These are phyloP conservation scores for Phytophthora pini DNA, from an alignment of 352 stramenopile genomes.

Conservation along the genomic window DNA sequence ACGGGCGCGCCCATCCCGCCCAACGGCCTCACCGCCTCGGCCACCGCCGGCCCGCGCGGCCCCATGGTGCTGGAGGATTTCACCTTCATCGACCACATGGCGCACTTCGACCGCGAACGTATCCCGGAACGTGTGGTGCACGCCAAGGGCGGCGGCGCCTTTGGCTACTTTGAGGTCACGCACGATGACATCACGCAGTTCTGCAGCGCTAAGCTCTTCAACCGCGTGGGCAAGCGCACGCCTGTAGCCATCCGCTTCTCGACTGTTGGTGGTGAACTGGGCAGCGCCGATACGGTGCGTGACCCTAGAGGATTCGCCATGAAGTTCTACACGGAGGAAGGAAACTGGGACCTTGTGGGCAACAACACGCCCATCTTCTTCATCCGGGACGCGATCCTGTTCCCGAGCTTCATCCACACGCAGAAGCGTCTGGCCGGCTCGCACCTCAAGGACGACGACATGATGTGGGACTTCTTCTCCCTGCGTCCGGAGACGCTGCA, in stretches of 20 bases:
- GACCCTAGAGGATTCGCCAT: slow-evolving; percentile 92
- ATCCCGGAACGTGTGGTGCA: slow-evolving; percentile 94
- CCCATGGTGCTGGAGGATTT: slow-evolving; percentile 87
- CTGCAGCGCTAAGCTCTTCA: slow-evolving; percentile 87
- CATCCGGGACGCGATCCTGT: slow-evolving; percentile 93
- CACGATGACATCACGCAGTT: slow-evolving; percentile 51
- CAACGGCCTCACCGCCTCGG: slow-evolving; percentile 76
- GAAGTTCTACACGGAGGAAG: slow-evolving; percentile 95
- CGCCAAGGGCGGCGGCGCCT: slow-evolving; percentile 89
- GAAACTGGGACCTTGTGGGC: slow-evolving; percentile 94
- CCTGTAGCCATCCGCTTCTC: slow-evolving; percentile 88
- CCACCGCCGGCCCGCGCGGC: slow-evolving; percentile 63
- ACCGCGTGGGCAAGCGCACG: slow-evolving; percentile 81
- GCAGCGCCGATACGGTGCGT: slow-evolving; percentile 84
- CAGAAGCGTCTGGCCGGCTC: slow-evolving; percentile 92
- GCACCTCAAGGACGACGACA: slow-evolving; percentile 87
- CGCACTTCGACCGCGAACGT: slow-evolving; percentile 93
- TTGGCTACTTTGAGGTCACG: slow-evolving; percentile 93
- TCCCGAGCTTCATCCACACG: slow-evolving; percentile 94
- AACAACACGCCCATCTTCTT: slow-evolving; percentile 97
- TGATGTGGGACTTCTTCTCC: slow-evolving; percentile 95
- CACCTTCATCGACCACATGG: slow-evolving; percentile 87
- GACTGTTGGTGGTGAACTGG: slow-evolving; percentile 81
- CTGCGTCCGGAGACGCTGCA: slow-evolving; percentile 92
- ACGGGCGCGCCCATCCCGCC: slow-evolving; percentile 66